phyloP scores from a whole-genome alignment of 2,329 filamentous ascomycete genomes.

The Camillea tinctor region DNA sequence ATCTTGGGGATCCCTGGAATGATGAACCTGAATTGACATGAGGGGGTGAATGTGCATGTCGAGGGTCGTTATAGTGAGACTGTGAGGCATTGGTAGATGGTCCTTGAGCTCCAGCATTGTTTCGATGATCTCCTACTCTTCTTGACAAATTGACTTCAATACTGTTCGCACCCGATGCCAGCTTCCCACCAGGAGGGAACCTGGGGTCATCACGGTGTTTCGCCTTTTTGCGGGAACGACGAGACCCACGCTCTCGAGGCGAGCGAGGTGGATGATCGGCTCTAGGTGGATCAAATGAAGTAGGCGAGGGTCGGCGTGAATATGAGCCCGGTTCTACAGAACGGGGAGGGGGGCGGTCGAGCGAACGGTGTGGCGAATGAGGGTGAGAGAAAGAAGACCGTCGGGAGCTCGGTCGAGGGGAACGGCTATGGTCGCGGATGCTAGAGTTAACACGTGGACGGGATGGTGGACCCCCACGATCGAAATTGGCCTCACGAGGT shows the following conservation, averaged over 20 bases:
- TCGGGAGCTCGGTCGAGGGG: conserved; percentile 28
- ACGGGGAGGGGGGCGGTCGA: conserved; percentile 19
- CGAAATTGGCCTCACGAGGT: conserved; percentile 20
- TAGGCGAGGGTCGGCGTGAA: conserved; percentile 26
- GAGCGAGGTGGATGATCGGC: conserved; percentile 27
- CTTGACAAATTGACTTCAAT: conserved; percentile 50
- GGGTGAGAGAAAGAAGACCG: conserved; percentile 32
- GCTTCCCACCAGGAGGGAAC: conserved; percentile 36
- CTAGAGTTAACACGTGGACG: conserved; percentile 22
- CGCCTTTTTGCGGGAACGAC: conserved; percentile 35
- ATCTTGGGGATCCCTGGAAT: conserved; percentile 59
- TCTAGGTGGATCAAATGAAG: conserved; percentile 22
- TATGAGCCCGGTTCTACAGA: conserved; percentile 26
- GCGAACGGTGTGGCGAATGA: conserved; percentile 28
- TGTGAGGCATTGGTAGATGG: conserved; percentile 37
- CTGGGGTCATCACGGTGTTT: conserved; percentile 40
- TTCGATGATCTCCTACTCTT: conserved; percentile 36
- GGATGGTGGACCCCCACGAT: conserved; percentile 17
- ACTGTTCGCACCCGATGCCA: conserved; percentile 48
- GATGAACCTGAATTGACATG: conserved; percentile 53
- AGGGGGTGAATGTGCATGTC: conserved; percentile 51
- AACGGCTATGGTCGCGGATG: conserved; percentile 27
- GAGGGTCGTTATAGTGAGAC: conserved; percentile 38
- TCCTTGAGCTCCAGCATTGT: conserved; percentile 35
- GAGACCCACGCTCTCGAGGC: conserved; percentile 28